A percentile compares a stretch with the other conserved stretches of the same genome.
These are phyloP conservation scores for Trebouxiophyceae sp. DNA, from an alignment of 163 green algal genomes.

Conservation along the genomic window DNA sequence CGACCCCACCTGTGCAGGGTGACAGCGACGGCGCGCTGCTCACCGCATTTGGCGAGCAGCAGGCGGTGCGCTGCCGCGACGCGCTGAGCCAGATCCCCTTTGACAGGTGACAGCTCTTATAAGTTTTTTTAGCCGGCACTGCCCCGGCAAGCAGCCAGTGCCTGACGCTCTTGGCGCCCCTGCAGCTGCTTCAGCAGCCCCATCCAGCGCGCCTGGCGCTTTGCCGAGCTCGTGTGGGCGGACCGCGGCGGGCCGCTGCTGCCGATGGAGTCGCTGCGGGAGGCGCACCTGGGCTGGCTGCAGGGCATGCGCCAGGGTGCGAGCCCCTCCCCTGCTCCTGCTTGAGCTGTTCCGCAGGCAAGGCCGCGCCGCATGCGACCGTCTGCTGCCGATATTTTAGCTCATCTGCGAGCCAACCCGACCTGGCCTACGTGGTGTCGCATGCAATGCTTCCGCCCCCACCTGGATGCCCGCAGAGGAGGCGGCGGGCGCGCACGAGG, in stretches of 20 bases:
- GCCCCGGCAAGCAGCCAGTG: no score
- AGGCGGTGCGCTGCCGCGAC: slow-evolving; percentile 30
- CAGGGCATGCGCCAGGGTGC: slow-evolving; percentile 56
- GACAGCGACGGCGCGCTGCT: slow-evolving; percentile 43
- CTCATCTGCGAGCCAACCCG: no score
- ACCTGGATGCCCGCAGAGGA: slow-evolving; percentile 16
- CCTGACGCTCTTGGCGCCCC: no score
- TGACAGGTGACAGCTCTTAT: no score
- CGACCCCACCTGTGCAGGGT: no score
- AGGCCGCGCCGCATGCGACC: no score
- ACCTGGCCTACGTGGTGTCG: no score
- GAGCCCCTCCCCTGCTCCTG: neutral
- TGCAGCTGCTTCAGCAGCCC: slow-evolving; percentile 56
- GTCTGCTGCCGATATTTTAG: no score
- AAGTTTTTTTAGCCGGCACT: no score
- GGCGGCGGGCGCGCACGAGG: slow-evolving; percentile 13
- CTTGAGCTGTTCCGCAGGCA: slow-evolving; percentile 10
- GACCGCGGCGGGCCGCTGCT: slow-evolving; percentile 28
- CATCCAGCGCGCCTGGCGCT: slow-evolving; percentile 40
- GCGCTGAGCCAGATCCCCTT: slow-evolving; percentile 41
- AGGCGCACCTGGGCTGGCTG: slow-evolving; percentile 55
- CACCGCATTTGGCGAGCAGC: slow-evolving; percentile 38
- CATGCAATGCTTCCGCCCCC: no score
- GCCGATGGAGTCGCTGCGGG: slow-evolving; percentile 34
- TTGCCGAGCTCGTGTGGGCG: slow-evolving; percentile 59